Conservation (phyloP, 2,329 filamentous ascomycete genomes). For the Sporothrix humicola region DNA sequence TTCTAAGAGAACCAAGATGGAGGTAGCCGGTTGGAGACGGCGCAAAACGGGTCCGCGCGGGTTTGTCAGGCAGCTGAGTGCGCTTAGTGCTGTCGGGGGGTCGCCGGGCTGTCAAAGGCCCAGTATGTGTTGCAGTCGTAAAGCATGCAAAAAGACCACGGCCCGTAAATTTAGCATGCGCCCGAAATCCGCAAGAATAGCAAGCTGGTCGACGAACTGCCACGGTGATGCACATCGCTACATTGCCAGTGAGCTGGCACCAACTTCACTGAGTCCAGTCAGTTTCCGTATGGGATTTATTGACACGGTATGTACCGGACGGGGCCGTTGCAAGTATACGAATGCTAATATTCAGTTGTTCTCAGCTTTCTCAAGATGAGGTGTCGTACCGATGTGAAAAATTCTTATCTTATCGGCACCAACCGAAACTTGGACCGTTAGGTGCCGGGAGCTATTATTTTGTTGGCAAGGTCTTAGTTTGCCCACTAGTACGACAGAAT, state of each 20-base stretch:
- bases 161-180: not conserved
- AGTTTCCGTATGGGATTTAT: too few relatives aligned
- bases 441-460: too few relatives aligned
- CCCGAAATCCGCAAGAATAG: constrained; percentile 1
- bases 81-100: constrained; percentile 3
- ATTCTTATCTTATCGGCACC: constrained; percentile 16
- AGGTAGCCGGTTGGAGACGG: constrained; percentile 94
- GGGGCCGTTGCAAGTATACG: too few relatives aligned
- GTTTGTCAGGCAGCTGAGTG: constrained; percentile 51
- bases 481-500: not conserved
- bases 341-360: too few relatives aligned
- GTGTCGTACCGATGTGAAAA: too few relatives aligned
- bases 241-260: too few relatives aligned
- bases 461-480: not conserved
- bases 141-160: not conserved
- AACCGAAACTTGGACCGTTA: too few relatives aligned
- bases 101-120: not conserved
- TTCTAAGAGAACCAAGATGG: constrained; percentile 88
- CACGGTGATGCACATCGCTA: not conserved
- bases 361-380: too few relatives aligned
- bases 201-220: constrained; percentile 28
- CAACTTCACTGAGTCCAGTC: too few relatives aligned
- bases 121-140: not conserved
- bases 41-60: constrained; percentile 84
- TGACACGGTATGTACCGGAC: too few relatives aligned